These are phyloP conservation scores for Cadophora gregata DNA, from an alignment of 2,329 filamentous ascomycete genomes.

Conservation along the genomic window DNA sequence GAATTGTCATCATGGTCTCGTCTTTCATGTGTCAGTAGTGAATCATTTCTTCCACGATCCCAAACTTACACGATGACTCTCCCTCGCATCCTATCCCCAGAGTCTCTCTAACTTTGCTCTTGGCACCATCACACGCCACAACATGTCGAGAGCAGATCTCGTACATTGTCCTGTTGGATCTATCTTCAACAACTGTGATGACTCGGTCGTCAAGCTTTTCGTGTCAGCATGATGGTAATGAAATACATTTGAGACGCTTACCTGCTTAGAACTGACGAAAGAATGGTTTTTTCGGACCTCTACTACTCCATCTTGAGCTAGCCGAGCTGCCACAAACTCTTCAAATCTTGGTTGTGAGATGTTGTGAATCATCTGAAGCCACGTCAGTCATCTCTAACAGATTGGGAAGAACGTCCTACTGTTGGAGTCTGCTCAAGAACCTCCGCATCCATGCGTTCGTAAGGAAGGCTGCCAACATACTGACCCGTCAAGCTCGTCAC, in stretches of 20 bases:
- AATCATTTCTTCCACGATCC: background rate
- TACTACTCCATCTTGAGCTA: background rate
- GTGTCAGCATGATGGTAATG: background rate
- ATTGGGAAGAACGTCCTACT: conserved; percentile 26
- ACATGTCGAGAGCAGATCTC: background rate
- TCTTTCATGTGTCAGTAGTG: background rate
- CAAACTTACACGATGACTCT: background rate
- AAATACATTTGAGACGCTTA: background rate
- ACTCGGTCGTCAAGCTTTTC: background rate
- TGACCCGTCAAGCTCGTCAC: conserved; percentile 47
- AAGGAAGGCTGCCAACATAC: conserved; percentile 47
- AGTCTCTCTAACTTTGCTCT: background rate
- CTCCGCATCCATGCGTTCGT: conserved; percentile 44
- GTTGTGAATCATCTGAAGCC: background rate
- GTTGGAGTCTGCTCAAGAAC: conserved; percentile 47
- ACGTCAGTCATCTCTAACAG: background rate
- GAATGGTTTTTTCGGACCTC: background rate
- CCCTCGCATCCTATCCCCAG: background rate
- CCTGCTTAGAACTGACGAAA: background rate
- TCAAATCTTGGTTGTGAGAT: background rate
- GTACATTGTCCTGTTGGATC: background rate
- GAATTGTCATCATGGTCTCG: conserved; percentile 35
- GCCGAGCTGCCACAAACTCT: background rate
- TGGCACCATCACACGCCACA: background rate
- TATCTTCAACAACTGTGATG: background rate